Evolutionary conservation across 768 basidiomycete genomes (phyloP), one percentile per base, ranked within the genome.

Genomic region (Suillus occidentalis): DNA sequence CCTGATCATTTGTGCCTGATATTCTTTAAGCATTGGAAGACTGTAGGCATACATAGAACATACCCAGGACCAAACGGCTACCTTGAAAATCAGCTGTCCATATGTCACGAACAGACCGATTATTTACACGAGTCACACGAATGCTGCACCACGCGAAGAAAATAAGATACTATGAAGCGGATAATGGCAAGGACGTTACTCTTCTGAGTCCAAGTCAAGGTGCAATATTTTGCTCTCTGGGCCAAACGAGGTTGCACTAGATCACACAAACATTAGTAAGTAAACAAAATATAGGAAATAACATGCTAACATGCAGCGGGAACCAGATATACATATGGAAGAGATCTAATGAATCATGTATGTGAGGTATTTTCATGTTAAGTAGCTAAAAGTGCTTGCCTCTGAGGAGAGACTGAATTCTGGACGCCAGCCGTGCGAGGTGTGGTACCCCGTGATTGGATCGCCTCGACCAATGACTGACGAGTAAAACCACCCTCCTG

Each of bases 181-280:
- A 43, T 20, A 22, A 63, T 25, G 58, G 57, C 12, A 0, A 28
- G 31, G n/a, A 9, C 79, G 66, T 28, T 67, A 84, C 86, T 79
- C 79, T 52, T 80, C 68, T 5, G 71, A 55, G 42, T 75, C 68
- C 12, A 83, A 70, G 68, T 84, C 81, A 50, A 84, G 78, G 60
- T 67, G 68, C 18, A 76, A 73, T n/a, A 89, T 77, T 66, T 78
- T 84, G 39, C 82, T 81, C 6, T 78, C 73, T 43, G 85, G 80
- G 25, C 87, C 87, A 65, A 86, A 82, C 53, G 85, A 84, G 5
- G 87, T 85, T 2, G 86, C 83, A 49, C 87, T 89, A 66, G 28
- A 70, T 63, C 63, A 58, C 40, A 62, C 47, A 25, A 42, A 49
- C 66, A 12, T 36, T 6, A 63, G 64, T 47, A 18, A 22, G 20